Conservation (phyloP, 106 monocot genomes). For the Phalaenopsis equestris region DNA sequence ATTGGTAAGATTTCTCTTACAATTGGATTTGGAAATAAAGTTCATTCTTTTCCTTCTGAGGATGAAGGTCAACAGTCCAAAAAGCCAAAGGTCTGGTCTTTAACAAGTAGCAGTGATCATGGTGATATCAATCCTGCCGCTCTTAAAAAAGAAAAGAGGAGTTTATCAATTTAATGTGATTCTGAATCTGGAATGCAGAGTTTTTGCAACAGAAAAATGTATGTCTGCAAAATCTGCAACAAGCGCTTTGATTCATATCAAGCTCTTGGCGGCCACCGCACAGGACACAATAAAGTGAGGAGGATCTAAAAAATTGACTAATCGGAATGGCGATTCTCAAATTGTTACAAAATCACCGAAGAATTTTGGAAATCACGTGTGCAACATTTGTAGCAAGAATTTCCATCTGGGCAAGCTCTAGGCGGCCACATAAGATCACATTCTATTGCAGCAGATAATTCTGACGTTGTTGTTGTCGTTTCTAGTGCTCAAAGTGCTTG, state of each 20-base stretch:
- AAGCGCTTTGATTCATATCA: slow-evolving; percentile 6
- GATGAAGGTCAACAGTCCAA: not conserved
- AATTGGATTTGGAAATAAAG: not conserved
- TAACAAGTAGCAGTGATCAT: not conserved
- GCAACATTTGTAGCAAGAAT: slow-evolving; percentile 18
- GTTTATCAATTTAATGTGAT: not conserved
- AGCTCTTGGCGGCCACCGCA: slow-evolving; percentile 1
- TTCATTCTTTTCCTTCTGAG: not conserved
- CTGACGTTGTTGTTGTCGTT: too few relatives aligned
- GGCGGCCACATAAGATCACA: slow-evolving; percentile 35
- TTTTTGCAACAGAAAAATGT: not conserved
- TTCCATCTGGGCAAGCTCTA: slow-evolving; percentile 30
- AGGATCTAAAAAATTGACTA: not conserved
- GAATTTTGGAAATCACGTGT: not conserved
- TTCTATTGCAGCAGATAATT: not conserved
- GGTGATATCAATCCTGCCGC: not conserved
- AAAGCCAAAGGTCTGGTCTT: not conserved
- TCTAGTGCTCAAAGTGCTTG: too few relatives aligned
- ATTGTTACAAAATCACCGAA: not conserved
- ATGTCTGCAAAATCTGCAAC: slow-evolving; percentile 4
- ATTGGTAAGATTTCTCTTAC: not conserved
- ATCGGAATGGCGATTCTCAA: not conserved
- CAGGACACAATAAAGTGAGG: slow-evolving; percentile 4
- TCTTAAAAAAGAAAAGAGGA: not conserved
- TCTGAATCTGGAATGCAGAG: not conserved